Evolutionary conservation across 306 rosid genomes (phyloP).

Genomic region (Mucuna pruriens): DNA sequence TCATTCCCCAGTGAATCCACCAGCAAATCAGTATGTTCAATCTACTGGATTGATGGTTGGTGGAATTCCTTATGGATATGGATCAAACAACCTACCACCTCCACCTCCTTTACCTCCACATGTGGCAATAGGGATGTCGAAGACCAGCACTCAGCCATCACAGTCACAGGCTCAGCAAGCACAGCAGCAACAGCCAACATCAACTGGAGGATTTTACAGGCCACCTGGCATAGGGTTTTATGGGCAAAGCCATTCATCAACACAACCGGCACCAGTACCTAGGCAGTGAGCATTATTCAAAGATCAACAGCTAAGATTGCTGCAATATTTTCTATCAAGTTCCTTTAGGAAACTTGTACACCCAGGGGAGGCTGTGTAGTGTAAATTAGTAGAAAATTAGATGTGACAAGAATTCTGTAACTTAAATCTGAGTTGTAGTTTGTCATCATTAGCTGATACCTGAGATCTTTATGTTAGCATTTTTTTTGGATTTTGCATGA

Average conservation of each 20-base stretch:
- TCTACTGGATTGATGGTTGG: constrained; percentile 63
- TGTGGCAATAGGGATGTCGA: constrained; percentile 61
- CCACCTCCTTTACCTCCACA: constrained; percentile 85
- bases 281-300: constrained; percentile 60
- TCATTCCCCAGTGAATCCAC: constrained; percentile 53
- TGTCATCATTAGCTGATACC: not conserved
- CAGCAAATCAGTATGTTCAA: constrained; percentile 63
- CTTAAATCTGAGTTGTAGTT: constrained; percentile 26
- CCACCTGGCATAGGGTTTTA: constrained; percentile 79
- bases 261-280: constrained; percentile 69
- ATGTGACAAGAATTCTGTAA: constrained; percentile 22
- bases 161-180: constrained; percentile 54
- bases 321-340: constrained; percentile 29
- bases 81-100: constrained; percentile 65
- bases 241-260: constrained; percentile 69
- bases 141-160: constrained; percentile 57
- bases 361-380: constrained; percentile 47
- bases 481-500: too few species aligned
- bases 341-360: constrained; percentile 38
- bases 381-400: constrained; percentile 63
- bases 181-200: constrained; percentile 55
- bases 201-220: constrained; percentile 71
- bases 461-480: too few species aligned
- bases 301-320: constrained; percentile 22
- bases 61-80: constrained; percentile 65